Evolutionary conservation across 768 basidiomycete genomes (phyloP), one percentile per base, ranked within the genome.

Genomic region (Paxillus ammoniavirescens): DNA sequence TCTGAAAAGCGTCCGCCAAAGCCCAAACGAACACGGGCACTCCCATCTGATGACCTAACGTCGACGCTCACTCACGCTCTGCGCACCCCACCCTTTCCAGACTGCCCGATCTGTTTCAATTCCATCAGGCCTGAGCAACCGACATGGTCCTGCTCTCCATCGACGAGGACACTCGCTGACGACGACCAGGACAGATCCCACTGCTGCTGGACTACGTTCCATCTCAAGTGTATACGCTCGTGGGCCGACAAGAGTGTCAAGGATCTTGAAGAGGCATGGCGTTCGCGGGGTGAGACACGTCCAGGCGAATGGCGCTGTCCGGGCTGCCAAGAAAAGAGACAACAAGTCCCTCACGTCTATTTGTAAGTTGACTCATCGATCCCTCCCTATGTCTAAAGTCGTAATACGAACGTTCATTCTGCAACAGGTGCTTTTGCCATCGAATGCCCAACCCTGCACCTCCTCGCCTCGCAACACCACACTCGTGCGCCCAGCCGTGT

Each of bases 271-370:
- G 88, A 84, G 47, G 93, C 89, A 0, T 91, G 82, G 85, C 77
- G 78, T 14, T 82, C 82, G 6, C 73, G 87, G 47, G 89, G 89
- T 8, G 86, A 89, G 60, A 76, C 81, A 10, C 75, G 78, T 50
- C 74, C 72, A 13, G 93, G 88, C 0, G 86, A 91, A 64, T 98
- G 96, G 96, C 77, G 87, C 49, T 98, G 96, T 69, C 96, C 96
- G 0, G 93, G 91, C 0, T 98, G 96, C 73, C 93, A 95, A 63
- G 82, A 84, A 1, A 85, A 84, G 53, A 76, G 94, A n/a, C 78
- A 78, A 45, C 70, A 70, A 2, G 81, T 87, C 1, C 90, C 91
- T 0, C 76, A 73, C 2, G 75, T 76, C 3, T 92, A 93, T 64
- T 78, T 78, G 87, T 89, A 63, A 31, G 80, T 73, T 42, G 8